These are phyloP conservation scores for Chlamydomonas incerta DNA, from an alignment of 139 green algal genomes.

Conservation along the genomic window DNA sequence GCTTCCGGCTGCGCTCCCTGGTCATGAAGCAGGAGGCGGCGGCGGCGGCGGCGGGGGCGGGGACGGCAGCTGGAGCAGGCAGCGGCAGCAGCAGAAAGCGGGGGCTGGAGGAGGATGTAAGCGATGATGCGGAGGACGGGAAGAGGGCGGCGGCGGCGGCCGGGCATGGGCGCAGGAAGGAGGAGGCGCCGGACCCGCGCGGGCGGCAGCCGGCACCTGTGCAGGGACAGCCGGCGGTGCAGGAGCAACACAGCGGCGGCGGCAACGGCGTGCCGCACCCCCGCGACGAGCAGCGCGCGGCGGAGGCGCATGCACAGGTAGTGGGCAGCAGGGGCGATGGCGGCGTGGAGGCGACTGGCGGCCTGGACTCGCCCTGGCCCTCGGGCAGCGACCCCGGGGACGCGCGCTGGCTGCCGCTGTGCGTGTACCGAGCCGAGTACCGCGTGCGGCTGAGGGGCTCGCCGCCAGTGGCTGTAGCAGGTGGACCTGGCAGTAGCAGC, in stretches of 20 bases:
- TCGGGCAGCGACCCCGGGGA: not conserved
- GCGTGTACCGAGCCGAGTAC: conserved; percentile 27
- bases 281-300: too few relatives aligned
- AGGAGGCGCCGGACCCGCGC: not conserved
- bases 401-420: conserved; percentile 17
- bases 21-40: conserved; percentile 12
- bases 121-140: too few relatives aligned
- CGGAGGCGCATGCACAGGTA: too few relatives aligned
- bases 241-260: not conserved
- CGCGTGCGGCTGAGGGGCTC: not conserved
- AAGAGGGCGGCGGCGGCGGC: not conserved
- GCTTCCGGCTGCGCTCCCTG: conserved; percentile 56
- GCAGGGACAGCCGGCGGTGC: not conserved
- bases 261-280: not conserved
- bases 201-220: not conserved
- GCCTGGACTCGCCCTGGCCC: conserved; percentile 2
- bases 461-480: not conserved
- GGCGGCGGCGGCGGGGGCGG: not conserved
- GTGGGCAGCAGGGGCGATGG: too few relatives aligned
- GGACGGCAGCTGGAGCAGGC: not conserved
- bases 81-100: too few relatives aligned
- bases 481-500: not conserved
- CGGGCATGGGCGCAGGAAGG: not conserved
- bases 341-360: not conserved
- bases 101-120: too few relatives aligned